Evolutionary conservation across 345 rosid species (phyloP).

Genomic region (Erodium maritimum): DNA sequence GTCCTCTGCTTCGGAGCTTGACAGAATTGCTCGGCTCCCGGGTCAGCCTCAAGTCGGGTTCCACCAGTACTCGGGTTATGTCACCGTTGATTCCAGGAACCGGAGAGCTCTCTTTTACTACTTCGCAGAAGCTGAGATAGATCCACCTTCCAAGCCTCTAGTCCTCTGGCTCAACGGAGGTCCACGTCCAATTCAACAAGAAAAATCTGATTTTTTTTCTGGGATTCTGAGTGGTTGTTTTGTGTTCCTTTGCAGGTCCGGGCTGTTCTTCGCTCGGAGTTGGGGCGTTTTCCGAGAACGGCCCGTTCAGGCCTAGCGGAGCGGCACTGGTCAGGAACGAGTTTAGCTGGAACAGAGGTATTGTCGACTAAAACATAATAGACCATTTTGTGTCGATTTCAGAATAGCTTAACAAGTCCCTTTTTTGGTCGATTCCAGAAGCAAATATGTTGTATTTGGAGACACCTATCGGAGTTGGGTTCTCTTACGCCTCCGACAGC

Average conservation of each 20-base stretch:
- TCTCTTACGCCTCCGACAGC: slow-evolving; percentile 67
- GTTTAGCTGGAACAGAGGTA: slow-evolving; percentile 92
- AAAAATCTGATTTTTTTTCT: neutral
- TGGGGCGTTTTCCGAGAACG: slow-evolving; percentile 94
- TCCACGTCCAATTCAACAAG: slow-evolving; percentile 4
- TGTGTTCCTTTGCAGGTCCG: slow-evolving; percentile 41
- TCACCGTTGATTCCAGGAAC: slow-evolving; percentile 51
- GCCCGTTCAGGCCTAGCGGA: slow-evolving; percentile 96
- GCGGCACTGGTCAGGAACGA: slow-evolving; percentile 51
- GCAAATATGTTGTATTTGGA: slow-evolving; percentile 92
- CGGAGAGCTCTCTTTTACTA: slow-evolving; percentile 86
- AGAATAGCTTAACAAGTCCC: no score
- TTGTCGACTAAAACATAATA: no score
- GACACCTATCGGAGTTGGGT: slow-evolving; percentile 93
- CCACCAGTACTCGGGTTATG: slow-evolving; percentile 80
- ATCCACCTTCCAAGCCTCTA: slow-evolving; percentile 72
- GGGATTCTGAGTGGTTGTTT: slow-evolving; percentile 2
- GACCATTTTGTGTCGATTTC: neutral
- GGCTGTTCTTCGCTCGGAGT: slow-evolving; percentile 97
- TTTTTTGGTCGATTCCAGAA: slow-evolving; percentile 33
- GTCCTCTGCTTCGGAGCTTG: no score
- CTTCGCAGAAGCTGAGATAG: slow-evolving; percentile 75
- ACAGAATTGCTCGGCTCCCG: slow-evolving; percentile 45
- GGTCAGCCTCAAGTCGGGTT: slow-evolving; percentile 78
- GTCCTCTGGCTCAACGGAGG: slow-evolving; percentile 99